Conservation (phyloP, 2,329 filamentous ascomycete genomes). For the Aureobasidium musti region DNA sequence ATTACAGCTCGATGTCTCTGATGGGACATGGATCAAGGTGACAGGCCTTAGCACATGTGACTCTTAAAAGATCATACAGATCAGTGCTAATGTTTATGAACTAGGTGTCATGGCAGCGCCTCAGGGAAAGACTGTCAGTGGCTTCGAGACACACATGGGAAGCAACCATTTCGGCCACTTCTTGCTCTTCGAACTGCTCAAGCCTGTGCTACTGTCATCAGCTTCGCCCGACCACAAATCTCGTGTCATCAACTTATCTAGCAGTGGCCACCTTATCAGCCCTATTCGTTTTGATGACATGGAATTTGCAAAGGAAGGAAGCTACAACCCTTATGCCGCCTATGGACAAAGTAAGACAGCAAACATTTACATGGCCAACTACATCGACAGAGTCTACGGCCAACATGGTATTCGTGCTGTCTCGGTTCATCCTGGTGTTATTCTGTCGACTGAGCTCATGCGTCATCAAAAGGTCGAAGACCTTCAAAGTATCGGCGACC, state of each 20-base stretch:
- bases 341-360: slow-evolving; percentile 57
- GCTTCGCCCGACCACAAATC: slow-evolving; percentile 46
- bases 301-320: slow-evolving; percentile 38
- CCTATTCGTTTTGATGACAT: slow-evolving; percentile 39
- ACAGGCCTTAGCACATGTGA: no score
- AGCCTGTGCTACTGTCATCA: slow-evolving; percentile 47
- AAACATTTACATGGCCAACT: slow-evolving; percentile 55
- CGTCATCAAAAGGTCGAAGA: slow-evolving; percentile 20
- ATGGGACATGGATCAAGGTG: no score
- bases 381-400: slow-evolving; percentile 55
- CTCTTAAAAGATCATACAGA: not conserved
- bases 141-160: slow-evolving; percentile 56
- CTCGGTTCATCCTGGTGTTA: slow-evolving; percentile 53
- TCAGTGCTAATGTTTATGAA: not conserved
- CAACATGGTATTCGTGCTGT: slow-evolving; percentile 48
- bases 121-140: slow-evolving; percentile 46
- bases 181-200: slow-evolving; percentile 57
- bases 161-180: slow-evolving; percentile 59
- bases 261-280: slow-evolving; percentile 41
- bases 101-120: slow-evolving; percentile 47
- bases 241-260: slow-evolving; percentile 53
- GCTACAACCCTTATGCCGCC: slow-evolving; percentile 36
- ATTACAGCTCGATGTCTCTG: no score
- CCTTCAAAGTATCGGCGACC: not conserved
- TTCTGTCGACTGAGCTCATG: slow-evolving; percentile 35